Conservation (phyloP, 345 rosid species). For the Gossypium raimondii region DNA sequence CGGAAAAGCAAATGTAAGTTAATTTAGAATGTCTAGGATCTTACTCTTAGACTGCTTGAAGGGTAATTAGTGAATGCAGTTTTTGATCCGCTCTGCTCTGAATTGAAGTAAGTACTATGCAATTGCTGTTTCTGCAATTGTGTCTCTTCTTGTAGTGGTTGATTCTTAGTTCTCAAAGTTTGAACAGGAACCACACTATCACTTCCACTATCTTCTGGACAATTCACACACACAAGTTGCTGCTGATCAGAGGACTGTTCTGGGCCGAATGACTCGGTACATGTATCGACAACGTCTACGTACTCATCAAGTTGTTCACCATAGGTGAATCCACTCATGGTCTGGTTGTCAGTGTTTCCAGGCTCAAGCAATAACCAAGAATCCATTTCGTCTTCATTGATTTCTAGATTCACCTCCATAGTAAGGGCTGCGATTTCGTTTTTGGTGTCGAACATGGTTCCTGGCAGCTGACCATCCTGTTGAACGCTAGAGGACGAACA, state of each 20-base stretch:
- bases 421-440: not conserved
- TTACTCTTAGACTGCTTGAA: conserved; percentile 25
- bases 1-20: not conserved
- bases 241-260: conserved; percentile 19
- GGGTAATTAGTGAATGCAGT: conserved; percentile 10
- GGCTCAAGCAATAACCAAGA: conserved; percentile 33
- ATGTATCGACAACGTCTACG: conserved; percentile 21
- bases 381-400: conserved; percentile 24
- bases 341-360: conserved; percentile 13
- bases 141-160: not conserved
- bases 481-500: conserved; percentile 1
- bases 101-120: conserved; percentile 8
- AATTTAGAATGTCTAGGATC: conserved; percentile 7
- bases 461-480: conserved; percentile 6
- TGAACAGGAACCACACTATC: conserved; percentile 23
- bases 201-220: conserved; percentile 15
- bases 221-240: conserved; percentile 4
- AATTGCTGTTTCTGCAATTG: conserved; percentile 10
- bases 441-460: conserved; percentile 6
- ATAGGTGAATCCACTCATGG: conserved; percentile 15
- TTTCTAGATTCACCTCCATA: not conserved
- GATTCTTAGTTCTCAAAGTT: conserved; percentile 9
- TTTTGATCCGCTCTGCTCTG: conserved; percentile 13
- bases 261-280: conserved; percentile 13
- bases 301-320: conserved; percentile 20